Conservation (phyloP, 169 alveolate species). For the Plasmodium billcollinsi region DNA sequence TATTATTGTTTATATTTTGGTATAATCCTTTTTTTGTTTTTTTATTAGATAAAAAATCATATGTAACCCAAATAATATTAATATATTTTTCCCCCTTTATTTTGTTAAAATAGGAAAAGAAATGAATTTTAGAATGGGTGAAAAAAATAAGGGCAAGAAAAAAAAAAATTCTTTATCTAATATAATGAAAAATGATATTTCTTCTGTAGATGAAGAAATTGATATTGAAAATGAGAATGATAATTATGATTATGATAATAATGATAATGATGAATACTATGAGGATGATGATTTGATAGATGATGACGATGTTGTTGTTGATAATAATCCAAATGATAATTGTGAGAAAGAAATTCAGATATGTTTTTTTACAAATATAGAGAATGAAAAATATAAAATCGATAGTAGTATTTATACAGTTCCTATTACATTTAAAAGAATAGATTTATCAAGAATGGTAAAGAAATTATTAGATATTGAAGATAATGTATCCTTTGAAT, state of each 20-base stretch:
- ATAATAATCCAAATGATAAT: background rate
- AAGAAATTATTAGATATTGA: conserved; percentile 45
- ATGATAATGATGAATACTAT: background rate
- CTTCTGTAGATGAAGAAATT: conserved; percentile 26
- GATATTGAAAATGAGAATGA: background rate
- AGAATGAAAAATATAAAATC: conserved; percentile 50
- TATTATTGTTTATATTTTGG: too few species aligned
- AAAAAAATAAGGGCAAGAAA: conserved; percentile 14
- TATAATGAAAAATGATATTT: conserved; percentile 8
- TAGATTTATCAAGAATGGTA: conserved; percentile 72
- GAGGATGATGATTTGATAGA: background rate
- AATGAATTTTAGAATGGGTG: background rate
- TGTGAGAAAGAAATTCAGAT: conserved; percentile 54
- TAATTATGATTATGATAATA: background rate
- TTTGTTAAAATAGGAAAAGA: background rate
- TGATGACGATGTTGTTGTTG: conserved; percentile 8
- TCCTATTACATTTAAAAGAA: conserved; percentile 62
- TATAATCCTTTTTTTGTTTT: too few species aligned
- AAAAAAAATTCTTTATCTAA: conserved; percentile 5
- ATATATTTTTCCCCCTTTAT: background rate
- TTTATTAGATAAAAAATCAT: too few species aligned
- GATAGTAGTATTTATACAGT: conserved; percentile 55
- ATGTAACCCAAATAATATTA: conserved; percentile 1
- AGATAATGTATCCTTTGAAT: conserved; percentile 62
- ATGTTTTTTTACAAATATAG: conserved; percentile 35